phyloP scores from a whole-genome alignment of 805 yeast species.

The Candida piceae region DNA sequence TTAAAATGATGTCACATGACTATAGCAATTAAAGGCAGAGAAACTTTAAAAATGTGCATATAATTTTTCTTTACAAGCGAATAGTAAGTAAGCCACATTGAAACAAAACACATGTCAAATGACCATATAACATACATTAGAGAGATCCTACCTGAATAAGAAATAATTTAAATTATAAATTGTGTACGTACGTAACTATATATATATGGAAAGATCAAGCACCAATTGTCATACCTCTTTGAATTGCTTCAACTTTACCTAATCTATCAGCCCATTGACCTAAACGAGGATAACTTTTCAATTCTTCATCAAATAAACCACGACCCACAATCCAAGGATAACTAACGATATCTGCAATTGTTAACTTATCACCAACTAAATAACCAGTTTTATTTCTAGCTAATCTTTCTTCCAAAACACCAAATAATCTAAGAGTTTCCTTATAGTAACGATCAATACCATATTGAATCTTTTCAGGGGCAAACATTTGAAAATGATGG shows the following conservation, averaged over 20 bases:
- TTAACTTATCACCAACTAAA: conserved; percentile 54
- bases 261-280: conserved; percentile 37
- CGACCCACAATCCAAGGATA: conserved; percentile 40
- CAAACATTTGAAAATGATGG: conserved; percentile 39
- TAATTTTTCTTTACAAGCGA: too few relatives aligned
- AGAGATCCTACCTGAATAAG: too few relatives aligned
- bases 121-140: too few relatives aligned
- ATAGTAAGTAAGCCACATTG: too few relatives aligned
- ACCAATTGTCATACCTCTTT: conserved; percentile 25
- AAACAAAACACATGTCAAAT: too few relatives aligned
- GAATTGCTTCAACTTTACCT: conserved; percentile 29
- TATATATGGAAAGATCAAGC: not conserved
- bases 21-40: too few relatives aligned
- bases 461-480: conserved; percentile 49
- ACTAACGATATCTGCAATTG: conserved; percentile 53
- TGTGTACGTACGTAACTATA: too few relatives aligned
- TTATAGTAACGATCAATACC: conserved; percentile 46
- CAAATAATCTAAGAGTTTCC: conserved; percentile 49
- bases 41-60: too few relatives aligned
- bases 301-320: conserved; percentile 24
- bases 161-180: too few relatives aligned
- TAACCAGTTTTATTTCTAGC: conserved; percentile 44
- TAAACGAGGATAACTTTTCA: conserved; percentile 35
- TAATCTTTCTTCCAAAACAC: conserved; percentile 50
- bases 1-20: too few relatives aligned